Evolutionary conservation across 2,329 filamentous ascomycete species (phyloP), one percentile per base, ranked within the genome.

Genomic region (Colletotrichum liriopes): DNA sequence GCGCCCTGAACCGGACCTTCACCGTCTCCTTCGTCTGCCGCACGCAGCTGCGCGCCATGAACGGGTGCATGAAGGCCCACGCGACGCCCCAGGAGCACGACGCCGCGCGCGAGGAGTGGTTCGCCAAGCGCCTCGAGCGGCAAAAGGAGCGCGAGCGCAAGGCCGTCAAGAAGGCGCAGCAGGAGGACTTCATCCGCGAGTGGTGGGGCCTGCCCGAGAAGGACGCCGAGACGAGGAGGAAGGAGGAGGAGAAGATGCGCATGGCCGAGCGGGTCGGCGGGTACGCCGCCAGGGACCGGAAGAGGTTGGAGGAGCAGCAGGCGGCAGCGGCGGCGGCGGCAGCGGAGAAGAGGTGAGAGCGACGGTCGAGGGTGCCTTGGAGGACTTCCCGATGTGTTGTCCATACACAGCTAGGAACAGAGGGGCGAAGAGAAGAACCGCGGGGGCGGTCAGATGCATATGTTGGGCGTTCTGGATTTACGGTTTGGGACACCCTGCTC

Each of bases 91-190:
- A 89, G 66, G 94, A 97, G 81, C 90, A 97, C 82, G 96, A 99
- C 84, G 91, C 91, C 32, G 96, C 96, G 74, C 88, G 96, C 64
- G 93, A 95, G 82, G 95, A 98, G 81, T 99, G 96, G 96, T 98
- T 98, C 82, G 90, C 91, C 63, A 88, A 90, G 74, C 89, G 94
- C 63, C 86, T 94, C 77, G 90, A 94, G 84, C 88, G 95, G 67
- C 89, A 91, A 77, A 85, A 85, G 69, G 90, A 93, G 81, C 85
- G 91, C 47, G 92, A 94, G 81, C 86, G 88, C 74, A 91, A 92
- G 77, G 86, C 88, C 67, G 84, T 84, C 72, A 84, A 90, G 77
- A 88, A 88, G 75, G 83, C 85, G 65, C 90, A 91, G 77, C 90
- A 92, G 83, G 89, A 92, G 81, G 86, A 87, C 56, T 92, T 92